phyloP scores from a whole-genome alignment of 257 asterid species.

The Nicotiana sylvestris region DNA sequence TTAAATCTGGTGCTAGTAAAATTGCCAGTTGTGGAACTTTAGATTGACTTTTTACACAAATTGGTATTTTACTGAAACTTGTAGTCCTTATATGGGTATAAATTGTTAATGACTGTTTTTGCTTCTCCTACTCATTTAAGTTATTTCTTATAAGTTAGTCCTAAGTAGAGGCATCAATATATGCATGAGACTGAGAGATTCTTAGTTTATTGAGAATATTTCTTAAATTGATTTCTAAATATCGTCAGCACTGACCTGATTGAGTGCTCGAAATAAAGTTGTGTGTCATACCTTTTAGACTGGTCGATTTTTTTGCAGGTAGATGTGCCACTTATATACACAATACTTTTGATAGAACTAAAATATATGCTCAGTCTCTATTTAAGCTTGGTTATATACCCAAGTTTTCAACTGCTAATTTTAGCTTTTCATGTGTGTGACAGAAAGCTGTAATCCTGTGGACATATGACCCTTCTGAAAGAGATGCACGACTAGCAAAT shows the following conservation, averaged over 20 bases:
- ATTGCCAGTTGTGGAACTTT: background rate
- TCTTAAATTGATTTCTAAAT: background rate
- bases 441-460: conserved; percentile 72
- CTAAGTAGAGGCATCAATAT: background rate
- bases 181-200: background rate
- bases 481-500: conserved; percentile 75
- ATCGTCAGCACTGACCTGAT: background rate
- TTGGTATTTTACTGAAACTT: background rate
- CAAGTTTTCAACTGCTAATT: conserved; percentile 5
- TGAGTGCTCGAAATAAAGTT: background rate
- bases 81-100: background rate
- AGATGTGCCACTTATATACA: background rate
- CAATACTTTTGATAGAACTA: background rate
- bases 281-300: background rate
- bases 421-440: conserved; percentile 3
- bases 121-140: background rate
- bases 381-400: background rate
- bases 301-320: background rate
- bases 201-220: background rate
- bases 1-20: background rate
- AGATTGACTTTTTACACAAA: background rate
- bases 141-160: background rate
- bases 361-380: background rate
- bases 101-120: background rate
- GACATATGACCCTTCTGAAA: conserved; percentile 68